A percentile compares a stretch with the other conserved stretches of the same genome.
phyloP scores from a whole-genome alignment of 2,329 filamentous ascomycete species.

The Seiridium cupressi region DNA sequence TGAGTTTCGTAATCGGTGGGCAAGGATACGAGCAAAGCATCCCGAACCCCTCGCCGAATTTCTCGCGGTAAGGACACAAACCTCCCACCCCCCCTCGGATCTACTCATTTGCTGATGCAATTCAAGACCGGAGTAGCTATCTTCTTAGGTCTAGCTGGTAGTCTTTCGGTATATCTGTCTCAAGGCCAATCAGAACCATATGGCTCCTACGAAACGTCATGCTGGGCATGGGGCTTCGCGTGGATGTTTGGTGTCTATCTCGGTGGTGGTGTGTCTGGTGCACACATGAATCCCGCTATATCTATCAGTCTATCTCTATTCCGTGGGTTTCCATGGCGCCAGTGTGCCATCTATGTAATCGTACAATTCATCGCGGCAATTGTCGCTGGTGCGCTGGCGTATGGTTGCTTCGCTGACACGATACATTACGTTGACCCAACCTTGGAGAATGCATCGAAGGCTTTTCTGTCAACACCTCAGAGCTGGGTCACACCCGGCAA shows the following conservation, averaged over 20 bases:
- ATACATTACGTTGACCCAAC: conserved; percentile 28
- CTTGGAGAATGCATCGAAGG: conserved; percentile 25
- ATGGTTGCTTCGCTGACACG: conserved; percentile 27
- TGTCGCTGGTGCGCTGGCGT: conserved; percentile 27
- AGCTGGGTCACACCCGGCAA: conserved; percentile 21
- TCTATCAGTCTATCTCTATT: conserved; percentile 32
- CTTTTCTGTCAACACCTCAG: conserved; percentile 32
- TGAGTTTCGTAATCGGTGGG: conserved; percentile 25
- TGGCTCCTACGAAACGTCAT: conserved; percentile 23
- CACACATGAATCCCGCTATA: conserved; percentile 33
- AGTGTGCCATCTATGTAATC: conserved; percentile 27
- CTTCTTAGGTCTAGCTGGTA: conserved; percentile 23
- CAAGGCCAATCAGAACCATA: conserved; percentile 17
- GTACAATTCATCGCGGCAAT: conserved; percentile 30
- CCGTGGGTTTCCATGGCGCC: conserved; percentile 33
- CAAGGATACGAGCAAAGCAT: conserved; percentile 23
- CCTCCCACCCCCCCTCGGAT: neutral
- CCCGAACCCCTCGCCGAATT: conserved; percentile 27
- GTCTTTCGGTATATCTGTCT: conserved; percentile 25
- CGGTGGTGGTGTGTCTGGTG: conserved; percentile 24
- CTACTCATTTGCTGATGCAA: neutral
- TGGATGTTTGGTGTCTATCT: conserved; percentile 30
- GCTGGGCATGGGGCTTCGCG: conserved; percentile 28
- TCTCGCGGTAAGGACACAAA: conserved; percentile 16
- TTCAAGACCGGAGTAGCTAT: conserved; percentile 21